Evolutionary conservation across 2,329 filamentous ascomycete genomes (phyloP).

Genomic region (Penicillium capsulatum): DNA sequence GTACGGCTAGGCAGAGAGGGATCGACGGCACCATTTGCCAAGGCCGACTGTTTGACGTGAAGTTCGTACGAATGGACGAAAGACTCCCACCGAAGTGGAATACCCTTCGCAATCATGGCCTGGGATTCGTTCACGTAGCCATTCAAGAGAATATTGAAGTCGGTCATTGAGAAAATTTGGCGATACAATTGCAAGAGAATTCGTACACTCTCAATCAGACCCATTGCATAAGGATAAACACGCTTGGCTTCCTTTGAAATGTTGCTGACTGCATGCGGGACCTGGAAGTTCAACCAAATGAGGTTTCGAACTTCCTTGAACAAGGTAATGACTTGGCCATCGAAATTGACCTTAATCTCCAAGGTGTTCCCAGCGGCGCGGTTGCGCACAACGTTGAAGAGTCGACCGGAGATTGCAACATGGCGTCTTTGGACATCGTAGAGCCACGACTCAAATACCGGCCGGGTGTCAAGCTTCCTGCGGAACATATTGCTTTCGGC

Average conservation of each 20-base stretch:
- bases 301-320: slow-evolving; percentile 99
- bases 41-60: slow-evolving; percentile 64
- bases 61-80: slow-evolving; percentile 97
- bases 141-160: slow-evolving; percentile 80
- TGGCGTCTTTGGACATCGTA: slow-evolving; percentile 83
- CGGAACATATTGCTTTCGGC: slow-evolving; percentile 90
- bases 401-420: slow-evolving; percentile 82
- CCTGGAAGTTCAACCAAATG: slow-evolving; percentile 88
- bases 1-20: slow-evolving; percentile 54
- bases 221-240: slow-evolving; percentile 96
- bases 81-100: slow-evolving; percentile 92
- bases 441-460: slow-evolving; percentile 94
- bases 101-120: slow-evolving; percentile 73
- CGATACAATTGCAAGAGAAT: slow-evolving; percentile 85
- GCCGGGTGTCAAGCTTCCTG: slow-evolving; percentile 89
- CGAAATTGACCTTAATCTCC: slow-evolving; percentile 92
- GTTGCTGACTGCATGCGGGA: slow-evolving; percentile 90
- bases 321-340: slow-evolving; percentile 90
- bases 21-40: slow-evolving; percentile 59
- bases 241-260: slow-evolving; percentile 98
- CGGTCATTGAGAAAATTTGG: slow-evolving; percentile 77
- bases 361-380: slow-evolving; percentile 84
- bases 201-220: slow-evolving; percentile 96
- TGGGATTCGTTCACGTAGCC: slow-evolving; percentile 92
- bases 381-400: slow-evolving; percentile 86